A percentile compares a stretch with the other conserved stretches of the same genome.
Evolutionary conservation across 2,329 filamentous ascomycete genomes (phyloP).

Genomic region (Diaporthe citrichinensis): DNA sequence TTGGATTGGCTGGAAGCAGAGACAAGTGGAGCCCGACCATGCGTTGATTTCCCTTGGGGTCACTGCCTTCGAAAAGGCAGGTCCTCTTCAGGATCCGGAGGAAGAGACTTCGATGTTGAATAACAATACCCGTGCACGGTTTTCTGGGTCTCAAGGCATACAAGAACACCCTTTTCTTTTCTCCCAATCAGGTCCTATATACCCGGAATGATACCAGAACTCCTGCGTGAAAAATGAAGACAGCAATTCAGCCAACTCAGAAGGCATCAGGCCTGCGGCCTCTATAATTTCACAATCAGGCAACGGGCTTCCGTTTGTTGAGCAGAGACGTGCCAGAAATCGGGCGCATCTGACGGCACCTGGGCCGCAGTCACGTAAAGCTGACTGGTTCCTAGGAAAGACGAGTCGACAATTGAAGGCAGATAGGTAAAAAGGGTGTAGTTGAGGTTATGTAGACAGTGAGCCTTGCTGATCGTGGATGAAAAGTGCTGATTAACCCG

Average conservation of each 20-base stretch:
- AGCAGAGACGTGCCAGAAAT: background rate
- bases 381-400: background rate
- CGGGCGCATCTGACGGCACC: background rate
- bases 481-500: background rate
- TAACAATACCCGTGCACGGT: background rate
- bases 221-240: background rate
- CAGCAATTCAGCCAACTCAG: background rate
- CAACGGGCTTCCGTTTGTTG: background rate
- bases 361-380: background rate
- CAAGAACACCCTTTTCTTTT: background rate
- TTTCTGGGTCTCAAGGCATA: too few species aligned
- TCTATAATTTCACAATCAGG: background rate
- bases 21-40: background rate
- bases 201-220: background rate
- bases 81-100: background rate
- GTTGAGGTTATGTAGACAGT: background rate
- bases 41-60: background rate
- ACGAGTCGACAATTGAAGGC: background rate
- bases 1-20: background rate
- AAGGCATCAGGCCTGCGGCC: background rate
- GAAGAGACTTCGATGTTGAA: background rate
- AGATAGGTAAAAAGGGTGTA: background rate
- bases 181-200: background rate
- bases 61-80: background rate
- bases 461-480: background rate